Conservation (phyloP, 73 alveolate species). For the Paramecium sonneborni region DNA sequence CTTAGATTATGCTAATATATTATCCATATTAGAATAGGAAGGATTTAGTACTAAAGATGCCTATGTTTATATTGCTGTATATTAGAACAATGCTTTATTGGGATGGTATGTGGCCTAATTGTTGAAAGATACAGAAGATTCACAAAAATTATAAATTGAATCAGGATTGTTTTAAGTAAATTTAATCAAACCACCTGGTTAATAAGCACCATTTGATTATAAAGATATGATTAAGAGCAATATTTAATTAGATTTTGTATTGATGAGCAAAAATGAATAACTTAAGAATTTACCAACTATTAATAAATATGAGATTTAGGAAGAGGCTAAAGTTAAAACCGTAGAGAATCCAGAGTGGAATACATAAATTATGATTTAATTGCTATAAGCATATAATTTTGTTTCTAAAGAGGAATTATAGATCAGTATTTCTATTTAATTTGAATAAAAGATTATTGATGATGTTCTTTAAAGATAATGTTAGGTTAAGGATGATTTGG, state of each 20-base stretch:
- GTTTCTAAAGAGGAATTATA: neutral
- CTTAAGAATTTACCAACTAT: neutral
- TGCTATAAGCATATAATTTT: neutral
- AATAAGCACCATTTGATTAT: slow-evolving; percentile 38
- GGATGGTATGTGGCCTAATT: slow-evolving; percentile 45
- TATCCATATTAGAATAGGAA: neutral
- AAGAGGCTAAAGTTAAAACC: neutral
- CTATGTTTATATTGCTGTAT: slow-evolving; percentile 9
- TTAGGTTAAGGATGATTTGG: neutral
- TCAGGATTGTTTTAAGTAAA: slow-evolving; percentile 18
- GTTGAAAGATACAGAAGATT: neutral
- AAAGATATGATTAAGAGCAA: slow-evolving; percentile 14
- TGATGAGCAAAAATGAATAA: neutral
- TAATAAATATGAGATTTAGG: neutral
- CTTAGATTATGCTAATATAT: slow-evolving; percentile 3
- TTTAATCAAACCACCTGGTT: slow-evolving; percentile 47
- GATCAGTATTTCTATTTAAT: neutral
- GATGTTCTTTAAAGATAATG: slow-evolving; percentile 26
- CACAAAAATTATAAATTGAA: neutral
- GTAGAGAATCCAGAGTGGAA: slow-evolving; percentile 39
- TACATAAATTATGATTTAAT: neutral
- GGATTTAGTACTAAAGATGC: neutral
- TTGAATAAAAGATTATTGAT: neutral
- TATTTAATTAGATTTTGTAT: neutral
- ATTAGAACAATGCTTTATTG: slow-evolving; percentile 19